Percentiles rank a stretch among this genome's conserved stretches.
Evolutionary conservation across 441 rosid genomes (phyloP).

Genomic region (Metrosideros polymorpha): DNA sequence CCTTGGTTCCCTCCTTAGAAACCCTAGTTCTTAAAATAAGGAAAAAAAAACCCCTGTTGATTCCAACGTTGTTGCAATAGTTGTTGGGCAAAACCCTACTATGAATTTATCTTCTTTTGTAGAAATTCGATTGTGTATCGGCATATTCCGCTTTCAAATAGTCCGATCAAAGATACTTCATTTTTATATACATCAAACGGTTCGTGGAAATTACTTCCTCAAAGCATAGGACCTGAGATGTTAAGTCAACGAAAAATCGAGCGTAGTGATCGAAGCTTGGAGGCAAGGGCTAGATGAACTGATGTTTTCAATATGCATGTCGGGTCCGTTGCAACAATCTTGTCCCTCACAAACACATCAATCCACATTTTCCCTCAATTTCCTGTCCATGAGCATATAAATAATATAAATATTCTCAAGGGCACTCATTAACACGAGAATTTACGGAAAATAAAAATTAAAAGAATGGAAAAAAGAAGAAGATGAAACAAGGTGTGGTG

Average conservation of each 20-base stretch:
- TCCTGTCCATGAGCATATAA: too few species aligned
- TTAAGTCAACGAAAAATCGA: too few species aligned
- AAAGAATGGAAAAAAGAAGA: neutral
- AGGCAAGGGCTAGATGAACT: too few species aligned
- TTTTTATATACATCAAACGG: too few species aligned
- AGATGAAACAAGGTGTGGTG: neutral
- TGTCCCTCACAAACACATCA: too few species aligned
- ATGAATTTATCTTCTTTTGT: neutral
- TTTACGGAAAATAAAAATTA: neutral
- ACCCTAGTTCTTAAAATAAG: neutral
- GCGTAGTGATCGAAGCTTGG: too few species aligned
- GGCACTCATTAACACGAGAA: fast-evolving
- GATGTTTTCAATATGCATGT: too few species aligned
- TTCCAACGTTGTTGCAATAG: neutral
- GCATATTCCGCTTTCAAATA: fast-evolving
- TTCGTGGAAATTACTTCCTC: too few species aligned
- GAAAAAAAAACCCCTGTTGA: neutral
- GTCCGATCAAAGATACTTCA: neutral
- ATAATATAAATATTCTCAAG: too few species aligned
- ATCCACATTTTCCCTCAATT: too few species aligned
- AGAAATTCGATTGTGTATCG: fast-evolving
- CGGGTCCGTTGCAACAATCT: too few species aligned
- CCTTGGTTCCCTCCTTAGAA: neutral
- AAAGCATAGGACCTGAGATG: too few species aligned
- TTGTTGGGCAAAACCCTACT: neutral